These are phyloP conservation scores for Middelhovenomyces tepae DNA, from an alignment of 805 yeast species.

Conservation along the genomic window DNA sequence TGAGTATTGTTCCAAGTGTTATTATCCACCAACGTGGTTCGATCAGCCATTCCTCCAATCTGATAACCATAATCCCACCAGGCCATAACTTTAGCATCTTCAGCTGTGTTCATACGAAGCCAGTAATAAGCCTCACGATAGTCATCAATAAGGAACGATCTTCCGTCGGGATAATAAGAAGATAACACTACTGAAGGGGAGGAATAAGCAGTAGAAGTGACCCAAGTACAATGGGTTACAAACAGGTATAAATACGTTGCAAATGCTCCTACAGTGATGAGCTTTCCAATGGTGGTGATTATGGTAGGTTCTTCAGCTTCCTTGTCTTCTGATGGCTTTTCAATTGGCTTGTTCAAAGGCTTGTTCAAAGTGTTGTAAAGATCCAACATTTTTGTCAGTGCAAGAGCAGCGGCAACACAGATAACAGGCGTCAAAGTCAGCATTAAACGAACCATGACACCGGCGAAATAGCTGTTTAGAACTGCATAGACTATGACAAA, in stretches of 20 bases:
- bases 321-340: conserved; percentile 8
- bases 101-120: conserved; percentile 96
- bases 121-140: conserved; percentile 98
- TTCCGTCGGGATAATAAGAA: conserved; percentile 75
- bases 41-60: conserved; percentile 99
- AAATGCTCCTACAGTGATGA: conserved; percentile 58
- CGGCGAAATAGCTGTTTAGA: conserved; percentile 94
- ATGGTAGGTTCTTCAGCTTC: conserved; percentile 3
- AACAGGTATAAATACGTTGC: conserved; percentile 66
- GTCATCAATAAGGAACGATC: conserved; percentile 80
- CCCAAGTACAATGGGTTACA: conserved; percentile 96
- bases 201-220: conserved; percentile 88
- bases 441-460: conserved; percentile 98
- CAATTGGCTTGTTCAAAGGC: conserved; percentile 3
- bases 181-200: conserved; percentile 97
- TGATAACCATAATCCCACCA: conserved; percentile 99
- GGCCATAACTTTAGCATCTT: conserved; percentile 91
- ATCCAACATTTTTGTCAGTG: conserved; percentile 76
- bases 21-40: conserved; percentile 96
- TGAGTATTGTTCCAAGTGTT: conserved; percentile 99
- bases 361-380: conserved; percentile 36
- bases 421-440: conserved; percentile 92
- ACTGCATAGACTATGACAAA: conserved; percentile 88
- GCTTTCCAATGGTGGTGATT: conserved; percentile 39
- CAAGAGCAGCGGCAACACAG: conserved; percentile 87